Percentiles rank a stretch among this genome's conserved stretches.
Conservation (phyloP, 2,329 filamentous ascomycete genomes). For the Sclerotinia borealis region DNA sequence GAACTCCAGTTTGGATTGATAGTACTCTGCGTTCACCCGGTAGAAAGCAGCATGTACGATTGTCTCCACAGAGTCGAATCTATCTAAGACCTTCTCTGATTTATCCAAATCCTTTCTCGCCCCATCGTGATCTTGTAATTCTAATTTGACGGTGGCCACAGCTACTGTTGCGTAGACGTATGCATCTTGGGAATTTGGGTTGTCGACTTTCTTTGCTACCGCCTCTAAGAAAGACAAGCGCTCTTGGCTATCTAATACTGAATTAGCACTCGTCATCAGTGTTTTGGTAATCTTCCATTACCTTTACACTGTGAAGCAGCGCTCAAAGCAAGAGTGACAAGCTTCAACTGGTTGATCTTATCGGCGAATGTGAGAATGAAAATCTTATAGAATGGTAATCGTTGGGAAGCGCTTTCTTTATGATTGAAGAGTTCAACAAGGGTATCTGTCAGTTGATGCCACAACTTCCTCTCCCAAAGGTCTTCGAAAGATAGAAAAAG, state of each 20-base stretch:
- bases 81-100: slow-evolving; percentile 81
- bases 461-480: slow-evolving; percentile 96
- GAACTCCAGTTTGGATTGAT: slow-evolving; percentile 87
- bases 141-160: slow-evolving; percentile 80
- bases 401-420: slow-evolving; percentile 73
- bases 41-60: slow-evolving; percentile 96
- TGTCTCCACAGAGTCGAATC: slow-evolving; percentile 91
- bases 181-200: slow-evolving; percentile 88
- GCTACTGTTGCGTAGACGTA: slow-evolving; percentile 91
- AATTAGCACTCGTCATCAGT: slow-evolving; percentile 14
- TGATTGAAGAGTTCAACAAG: slow-evolving; percentile 84
- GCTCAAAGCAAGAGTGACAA: slow-evolving; percentile 83
- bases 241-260: slow-evolving; percentile 68
- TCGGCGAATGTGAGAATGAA: slow-evolving; percentile 96
- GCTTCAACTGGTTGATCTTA: slow-evolving; percentile 98
- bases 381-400: slow-evolving; percentile 84
- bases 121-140: slow-evolving; percentile 71
- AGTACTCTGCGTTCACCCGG: slow-evolving; percentile 89
- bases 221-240: slow-evolving; percentile 78
- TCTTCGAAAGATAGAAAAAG: slow-evolving; percentile 91
- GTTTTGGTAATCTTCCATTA: slow-evolving; percentile 33
- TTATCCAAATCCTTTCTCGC: slow-evolving; percentile 81
- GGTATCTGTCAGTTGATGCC: slow-evolving; percentile 94
- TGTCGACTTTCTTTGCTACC: slow-evolving; percentile 82
- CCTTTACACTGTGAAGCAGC: slow-evolving; percentile 79